These are phyloP conservation scores for Aspergillus caelatus DNA, from an alignment of 2,329 filamentous ascomycete species.

Conservation along the genomic window DNA sequence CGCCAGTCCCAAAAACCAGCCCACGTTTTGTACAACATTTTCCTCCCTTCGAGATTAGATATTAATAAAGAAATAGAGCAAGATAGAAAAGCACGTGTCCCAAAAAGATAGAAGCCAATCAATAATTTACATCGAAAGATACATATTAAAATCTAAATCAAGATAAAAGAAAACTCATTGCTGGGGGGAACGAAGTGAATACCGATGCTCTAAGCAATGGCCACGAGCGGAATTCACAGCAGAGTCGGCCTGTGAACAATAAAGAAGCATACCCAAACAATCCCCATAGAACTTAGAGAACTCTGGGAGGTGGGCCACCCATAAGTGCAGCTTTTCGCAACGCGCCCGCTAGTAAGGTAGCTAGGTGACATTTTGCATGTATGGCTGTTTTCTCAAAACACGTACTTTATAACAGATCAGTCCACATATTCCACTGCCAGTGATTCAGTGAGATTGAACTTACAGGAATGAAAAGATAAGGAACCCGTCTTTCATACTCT, in stretches of 20 bases:
- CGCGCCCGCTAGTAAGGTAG: neutral
- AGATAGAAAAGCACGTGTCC: neutral
- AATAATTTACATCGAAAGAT: conserved; percentile 3
- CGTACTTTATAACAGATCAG: conserved; percentile 28
- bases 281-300: neutral
- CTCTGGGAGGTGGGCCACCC: neutral
- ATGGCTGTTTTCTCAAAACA: conserved; percentile 31
- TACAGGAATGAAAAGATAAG: conserved; percentile 81
- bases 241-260: neutral
- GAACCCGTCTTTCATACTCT: conserved; percentile 78
- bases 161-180: neutral
- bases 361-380: neutral
- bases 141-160: conserved; percentile 1
- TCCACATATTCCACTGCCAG: neutral
- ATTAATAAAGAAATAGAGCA: neutral
- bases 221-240: neutral
- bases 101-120: neutral
- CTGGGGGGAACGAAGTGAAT: neutral
- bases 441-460: conserved; percentile 26
- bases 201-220: neutral
- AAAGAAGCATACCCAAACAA: neutral
- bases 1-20: neutral
- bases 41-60: neutral
- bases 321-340: neutral
- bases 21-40: neutral